Evolutionary conservation across 305 asterid species (phyloP), one percentile per base, ranked within the genome.

Genomic region (Rubia balearica): DNA sequence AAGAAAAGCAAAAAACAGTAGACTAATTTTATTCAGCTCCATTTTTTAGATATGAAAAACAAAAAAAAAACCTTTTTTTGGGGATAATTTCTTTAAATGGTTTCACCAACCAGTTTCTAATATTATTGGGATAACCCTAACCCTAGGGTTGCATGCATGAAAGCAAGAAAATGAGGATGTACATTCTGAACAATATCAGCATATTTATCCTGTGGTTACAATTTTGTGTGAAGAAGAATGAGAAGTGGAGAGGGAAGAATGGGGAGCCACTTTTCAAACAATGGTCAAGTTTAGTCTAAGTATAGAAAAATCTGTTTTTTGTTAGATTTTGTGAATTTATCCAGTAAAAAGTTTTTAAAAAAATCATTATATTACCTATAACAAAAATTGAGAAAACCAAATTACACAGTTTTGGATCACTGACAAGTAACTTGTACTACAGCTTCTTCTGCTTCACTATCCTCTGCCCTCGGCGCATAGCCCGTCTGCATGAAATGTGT

Each of bases 231-330:
- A 21, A 27, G 13, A 38, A 8, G 55, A 79, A 79, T 68, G 75
- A 57, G 72, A 69, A 67, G 77, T 46, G 43, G 74, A 45, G 81
- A 76, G 83, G 69, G 69, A 73, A 76, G 38, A 69, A 75, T 51
- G 83, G 76, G 61, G 61, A 69, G 57, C 80, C 83, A 46, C 69
- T 65, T 73, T 74, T 43, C 17, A 55, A 45, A 51, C 43, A 71
- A 55, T 57, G 78, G 82, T 75, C 73, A 69, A 64, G 59, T 48
- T 66, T 57, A 40, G 33, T 64, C 16, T n/a, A 16, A 51, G 10
- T 51, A n/a, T 5, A 17, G 59, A 51, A 2, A 16, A 5, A 17
- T 51, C 24, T 17, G 22, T 51, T 51, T 14, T 16, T 49, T 49
- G 57, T 51, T 51, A 51, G 57, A 51, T 51, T 51, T 51, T 51